These are phyloP conservation scores for Xylariaceae sp. DNA, from an alignment of 2,329 filamentous ascomycete genomes.

Conservation along the genomic window DNA sequence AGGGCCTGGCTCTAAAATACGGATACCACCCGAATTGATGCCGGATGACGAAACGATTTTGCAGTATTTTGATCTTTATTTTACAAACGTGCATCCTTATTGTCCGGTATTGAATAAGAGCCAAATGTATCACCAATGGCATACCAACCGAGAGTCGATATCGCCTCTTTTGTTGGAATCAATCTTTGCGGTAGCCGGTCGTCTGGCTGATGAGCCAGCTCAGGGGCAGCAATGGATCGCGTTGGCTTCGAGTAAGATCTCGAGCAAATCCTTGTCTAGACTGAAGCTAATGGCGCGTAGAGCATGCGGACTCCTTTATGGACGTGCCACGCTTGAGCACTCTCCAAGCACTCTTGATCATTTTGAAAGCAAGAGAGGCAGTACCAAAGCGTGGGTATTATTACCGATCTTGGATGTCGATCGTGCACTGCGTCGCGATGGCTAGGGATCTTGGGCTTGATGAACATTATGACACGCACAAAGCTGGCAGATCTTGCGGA, in stretches of 20 bases:
- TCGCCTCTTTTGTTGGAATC: conserved; percentile 89
- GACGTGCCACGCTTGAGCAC: conserved; percentile 89
- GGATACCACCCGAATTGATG: conserved; percentile 93
- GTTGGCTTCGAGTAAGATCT: conserved; percentile 72
- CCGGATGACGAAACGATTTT: conserved; percentile 80
- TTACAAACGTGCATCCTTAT: conserved; percentile 88
- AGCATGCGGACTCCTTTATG: conserved; percentile 91
- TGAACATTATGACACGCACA: conserved; percentile 81
- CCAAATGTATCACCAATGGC: conserved; percentile 88
- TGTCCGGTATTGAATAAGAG: conserved; percentile 84
- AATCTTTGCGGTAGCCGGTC: conserved; percentile 85
- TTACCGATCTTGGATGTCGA: conserved; percentile 95
- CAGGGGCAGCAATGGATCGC: conserved; percentile 93
- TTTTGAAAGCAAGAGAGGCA: conserved; percentile 90
- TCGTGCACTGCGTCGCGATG: conserved; percentile 91
- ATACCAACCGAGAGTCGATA: conserved; percentile 76
- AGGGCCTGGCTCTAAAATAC: conserved; percentile 74
- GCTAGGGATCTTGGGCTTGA: conserved; percentile 87
- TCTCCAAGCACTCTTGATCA: conserved; percentile 82
- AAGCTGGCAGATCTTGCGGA: conserved; percentile 70
- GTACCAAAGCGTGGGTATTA: conserved; percentile 92
- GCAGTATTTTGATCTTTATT: conserved; percentile 89
- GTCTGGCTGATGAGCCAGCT: conserved; percentile 79
- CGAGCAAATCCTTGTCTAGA: neutral
- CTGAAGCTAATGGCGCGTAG: conserved; percentile 49